Base-by-base conservation (phyloP, 371 early-diverging fungal genomes). In the Mucor lusitanicus region DNA sequence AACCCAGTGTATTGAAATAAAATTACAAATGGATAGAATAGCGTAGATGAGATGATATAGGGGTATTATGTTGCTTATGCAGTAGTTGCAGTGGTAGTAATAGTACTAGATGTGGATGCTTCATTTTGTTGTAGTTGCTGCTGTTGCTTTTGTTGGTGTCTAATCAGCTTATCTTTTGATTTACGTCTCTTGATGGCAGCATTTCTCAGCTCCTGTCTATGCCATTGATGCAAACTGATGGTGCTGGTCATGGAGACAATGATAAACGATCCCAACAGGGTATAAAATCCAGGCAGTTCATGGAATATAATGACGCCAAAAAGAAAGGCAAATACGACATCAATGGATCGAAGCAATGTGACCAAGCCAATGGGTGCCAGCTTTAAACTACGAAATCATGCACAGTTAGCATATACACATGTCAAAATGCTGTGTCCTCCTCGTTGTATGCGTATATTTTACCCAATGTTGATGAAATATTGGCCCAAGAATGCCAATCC, bases 281-380 rank as follows among this genome's bases (percentile, higher is more conserved):
- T 81, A 50, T 76, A 78, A 35, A 75, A 25, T 23, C 79, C 77
- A 0, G 93, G 91, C 12, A 82, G 64, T 70, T 93, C 92, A 42
- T 84, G 79, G 61, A 94, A 88, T 42, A 94, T 61, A 2, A 79
- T 61, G 42, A 91, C 81, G 32, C 92, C 92, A 72, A 90, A 87
- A 11, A 90, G 19, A 75, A 89, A 92, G 4, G 92, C 92, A 79
- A 92, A 92, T 4, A 90, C 85, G 8, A 94, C 86, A 69, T 94
- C 94, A 58, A 87, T 77, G 73, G 88, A 88, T 42, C 92, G 87
- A 86, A 92, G 88, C 68, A 93, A 44, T 1, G 89, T 89, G 28
- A 63, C 70, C 4, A 91, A 90, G 0, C 93, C 93, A 11, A 88
- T 82, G 9, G 90, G 89, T 2, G 91, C 87, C 64, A 90, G 59